Evolutionary conservation across 176 grass and related monocot species (phyloP).

Genomic region (Hordeum marinum): DNA sequence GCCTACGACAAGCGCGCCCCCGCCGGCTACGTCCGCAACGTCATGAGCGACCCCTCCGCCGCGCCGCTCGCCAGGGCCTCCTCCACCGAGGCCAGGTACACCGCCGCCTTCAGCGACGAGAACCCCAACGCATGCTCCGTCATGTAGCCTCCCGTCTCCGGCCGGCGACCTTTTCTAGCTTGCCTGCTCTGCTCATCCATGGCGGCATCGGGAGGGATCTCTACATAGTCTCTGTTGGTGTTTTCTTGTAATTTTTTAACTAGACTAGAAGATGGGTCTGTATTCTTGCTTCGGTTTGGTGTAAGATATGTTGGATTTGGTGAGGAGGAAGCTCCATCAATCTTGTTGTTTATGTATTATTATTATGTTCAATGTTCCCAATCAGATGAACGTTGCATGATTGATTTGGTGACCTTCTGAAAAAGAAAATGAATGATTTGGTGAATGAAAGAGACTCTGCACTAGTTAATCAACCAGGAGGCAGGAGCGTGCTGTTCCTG

Average conservation of each 20-base stretch:
- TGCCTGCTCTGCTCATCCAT: too few relatives aligned
- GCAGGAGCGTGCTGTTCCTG: background rate
- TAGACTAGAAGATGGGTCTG: background rate
- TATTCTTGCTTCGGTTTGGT: background rate
- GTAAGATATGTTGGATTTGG: background rate
- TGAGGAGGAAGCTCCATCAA: background rate
- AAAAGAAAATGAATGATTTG: background rate
- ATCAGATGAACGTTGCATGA: background rate
- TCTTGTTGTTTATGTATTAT: background rate
- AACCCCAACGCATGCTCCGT: constrained; percentile 81
- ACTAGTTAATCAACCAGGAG: background rate
- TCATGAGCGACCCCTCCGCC: constrained; percentile 43
- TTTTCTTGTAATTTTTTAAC: too few relatives aligned
- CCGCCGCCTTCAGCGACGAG: constrained; percentile 74
- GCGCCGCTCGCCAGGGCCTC: constrained; percentile 66
- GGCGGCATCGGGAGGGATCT: background rate
- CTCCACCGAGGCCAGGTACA: constrained; percentile 65
- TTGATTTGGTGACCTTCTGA: background rate
- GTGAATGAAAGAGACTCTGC: background rate
- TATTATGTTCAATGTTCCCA: background rate
- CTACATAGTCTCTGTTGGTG: too few relatives aligned
- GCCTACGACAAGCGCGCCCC: constrained; percentile 84
- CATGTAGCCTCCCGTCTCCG: constrained; percentile 28
- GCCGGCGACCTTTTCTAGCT: too few relatives aligned
- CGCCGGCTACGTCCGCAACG: constrained; percentile 67